These are phyloP conservation scores for Cyclospora cayetanensis DNA, from an alignment of 169 alveolate genomes.

Conservation along the genomic window DNA sequence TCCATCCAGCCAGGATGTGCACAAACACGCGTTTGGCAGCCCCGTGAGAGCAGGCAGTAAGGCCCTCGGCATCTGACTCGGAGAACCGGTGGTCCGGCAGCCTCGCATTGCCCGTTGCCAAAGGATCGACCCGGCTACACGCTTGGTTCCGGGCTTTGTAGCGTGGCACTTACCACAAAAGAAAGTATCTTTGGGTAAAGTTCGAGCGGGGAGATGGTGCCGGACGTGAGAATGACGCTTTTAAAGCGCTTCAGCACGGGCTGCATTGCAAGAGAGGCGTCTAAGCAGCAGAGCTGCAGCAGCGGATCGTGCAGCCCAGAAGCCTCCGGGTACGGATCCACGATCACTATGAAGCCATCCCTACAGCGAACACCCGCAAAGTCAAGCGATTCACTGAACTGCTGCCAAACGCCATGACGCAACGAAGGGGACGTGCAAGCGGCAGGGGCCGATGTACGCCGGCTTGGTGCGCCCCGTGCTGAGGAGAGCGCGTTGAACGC, in stretches of 20 bases:
- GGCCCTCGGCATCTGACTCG: background rate
- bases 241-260: constrained; percentile 90
- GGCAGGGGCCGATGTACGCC: too few species aligned
- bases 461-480: too few species aligned
- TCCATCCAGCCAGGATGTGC: too few species aligned
- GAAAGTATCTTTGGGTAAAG: constrained; percentile 94
- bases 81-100: too few species aligned
- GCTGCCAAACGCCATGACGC: too few species aligned
- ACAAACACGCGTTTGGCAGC: too few species aligned
- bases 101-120: background rate
- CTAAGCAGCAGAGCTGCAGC: constrained; percentile 95
- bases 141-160: too few species aligned
- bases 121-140: too few species aligned
- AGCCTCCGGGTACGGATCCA: constrained; percentile 97
- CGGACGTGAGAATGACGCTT: constrained; percentile 96
- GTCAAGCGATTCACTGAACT: too few species aligned
- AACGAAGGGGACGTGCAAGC: background rate
- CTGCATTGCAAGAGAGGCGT: constrained; percentile 96
- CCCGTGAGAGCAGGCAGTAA: background rate
- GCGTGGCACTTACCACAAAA: constrained; percentile 77
- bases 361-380: constrained; percentile 52
- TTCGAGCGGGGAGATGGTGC: constrained; percentile 97
- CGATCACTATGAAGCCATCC: constrained; percentile 95
- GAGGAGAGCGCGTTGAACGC: too few species aligned
- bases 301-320: constrained; percentile 93